Conservation (phyloP, 73 alveolate species). For the Tetrahymena elliotti region DNA sequence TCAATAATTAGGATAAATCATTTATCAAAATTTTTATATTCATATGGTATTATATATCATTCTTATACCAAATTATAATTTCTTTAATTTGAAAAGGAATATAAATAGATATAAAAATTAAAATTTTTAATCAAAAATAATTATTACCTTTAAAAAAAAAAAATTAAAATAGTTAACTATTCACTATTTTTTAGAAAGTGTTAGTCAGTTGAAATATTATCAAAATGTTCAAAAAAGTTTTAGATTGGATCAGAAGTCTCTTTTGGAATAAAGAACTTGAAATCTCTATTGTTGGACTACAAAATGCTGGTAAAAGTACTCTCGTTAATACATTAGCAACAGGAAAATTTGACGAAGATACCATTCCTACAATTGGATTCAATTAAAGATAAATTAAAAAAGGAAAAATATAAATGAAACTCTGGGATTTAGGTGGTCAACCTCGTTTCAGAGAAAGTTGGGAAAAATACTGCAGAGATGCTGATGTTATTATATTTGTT, state of each 20-base stretch:
- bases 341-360: constrained; percentile 78
- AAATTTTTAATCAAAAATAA: neutral
- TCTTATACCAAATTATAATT: neutral
- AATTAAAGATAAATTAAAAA: constrained; percentile 56
- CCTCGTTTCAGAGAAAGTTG: constrained; percentile 76
- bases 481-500: constrained; percentile 74
- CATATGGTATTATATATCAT: too few relatives aligned
- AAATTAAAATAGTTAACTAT: neutral
- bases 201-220: neutral
- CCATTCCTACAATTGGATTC: constrained; percentile 85
- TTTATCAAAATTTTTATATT: too few relatives aligned
- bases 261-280: constrained; percentile 66
- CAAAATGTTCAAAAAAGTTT: constrained; percentile 33
- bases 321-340: constrained; percentile 66
- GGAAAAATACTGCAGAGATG: constrained; percentile 78
- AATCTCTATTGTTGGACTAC: constrained; percentile 64
- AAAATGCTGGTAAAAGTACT: constrained; percentile 82
- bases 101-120: neutral
- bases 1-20: neutral
- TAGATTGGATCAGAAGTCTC: constrained; percentile 50
- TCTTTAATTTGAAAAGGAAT: neutral
- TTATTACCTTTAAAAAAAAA: neutral
- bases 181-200: neutral
- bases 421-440: constrained; percentile 89
- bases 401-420: constrained; percentile 54